Conservation (phyloP, 345 rosid species). For the Populus tremula region DNA sequence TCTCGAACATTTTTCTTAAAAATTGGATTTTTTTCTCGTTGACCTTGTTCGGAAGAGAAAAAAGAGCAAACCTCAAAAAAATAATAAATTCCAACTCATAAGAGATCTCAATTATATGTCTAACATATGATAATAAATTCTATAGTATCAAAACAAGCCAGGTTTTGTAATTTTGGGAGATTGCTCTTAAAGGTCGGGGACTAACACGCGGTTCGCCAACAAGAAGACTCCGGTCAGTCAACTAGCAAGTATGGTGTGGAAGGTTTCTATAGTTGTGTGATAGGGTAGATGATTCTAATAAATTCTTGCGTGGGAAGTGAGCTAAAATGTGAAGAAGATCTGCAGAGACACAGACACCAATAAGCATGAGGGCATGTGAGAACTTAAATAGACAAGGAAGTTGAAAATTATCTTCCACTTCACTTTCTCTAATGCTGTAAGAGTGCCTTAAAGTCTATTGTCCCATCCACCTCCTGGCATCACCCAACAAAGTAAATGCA, state of each 20-base stretch:
- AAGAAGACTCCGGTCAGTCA: background rate
- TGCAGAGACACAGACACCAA: background rate
- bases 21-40: no score
- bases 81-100: no score
- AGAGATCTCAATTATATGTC: no score
- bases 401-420: background rate
- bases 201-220: background rate
- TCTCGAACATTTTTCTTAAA: no score
- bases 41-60: no score
- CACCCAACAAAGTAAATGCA: slow-evolving; percentile 39
- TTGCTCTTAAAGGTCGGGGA: no score
- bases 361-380: background rate
- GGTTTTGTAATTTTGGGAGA: no score
- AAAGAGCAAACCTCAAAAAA: no score
- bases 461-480: slow-evolving; percentile 45
- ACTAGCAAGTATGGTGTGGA: background rate
- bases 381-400: background rate
- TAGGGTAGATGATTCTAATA: background rate
- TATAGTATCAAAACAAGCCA: no score
- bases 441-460: background rate
- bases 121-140: no score
- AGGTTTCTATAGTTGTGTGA: background rate
- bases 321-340: background rate
- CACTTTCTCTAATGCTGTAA: background rate
- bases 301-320: background rate